Base-by-base conservation (phyloP, 345 rosid species). In the Syzygium aromaticum region DNA sequence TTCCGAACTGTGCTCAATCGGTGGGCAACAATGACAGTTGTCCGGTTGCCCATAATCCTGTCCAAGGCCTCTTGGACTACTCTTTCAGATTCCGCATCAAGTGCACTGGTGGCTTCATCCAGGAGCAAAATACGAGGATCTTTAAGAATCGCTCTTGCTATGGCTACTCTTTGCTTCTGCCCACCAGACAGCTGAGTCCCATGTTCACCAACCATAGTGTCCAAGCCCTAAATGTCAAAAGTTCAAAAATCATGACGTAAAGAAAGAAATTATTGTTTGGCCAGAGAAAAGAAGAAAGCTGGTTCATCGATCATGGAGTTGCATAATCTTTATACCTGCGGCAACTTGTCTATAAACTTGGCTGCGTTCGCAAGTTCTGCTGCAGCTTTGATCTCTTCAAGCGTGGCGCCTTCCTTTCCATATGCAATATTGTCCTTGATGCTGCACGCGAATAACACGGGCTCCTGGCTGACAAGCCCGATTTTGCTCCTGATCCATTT, bases 151-250 rank as follows among this genome's bases (percentile, higher is more conserved):
- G 93, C 93, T 87, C 93, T 89, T 19, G 93, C 93, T 54, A 91
- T 91, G 38, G 93, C 93, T 52, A 91, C 87, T 84, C 93, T 87
- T 84, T 92, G 94, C 89, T 92, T 91, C 89, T 92, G 94, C 43
- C 94, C 94, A 11, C 93, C 94, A 1, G 93, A 92, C 43, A 92
- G 93, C 88, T 90, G 94, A 52, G 91, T 91, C 84, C 93, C 94
- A 85, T 91, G 94, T 64, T 91, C 94, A 8, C 94, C 94, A n/a
- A 91, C 93, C 92, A 90, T 91, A 13, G 94, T 91, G 73, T 89
- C 92, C 27, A 91, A 19, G 57, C 93, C 94, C 94, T 92, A 88
- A 25, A 23, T 73, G 21, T 73, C 14, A 33, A 73, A 73, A 73
- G 80, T 73, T 73, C 6, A 1, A 38, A 73, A 73, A 73, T 73